These are phyloP conservation scores for Beauveria medogensis DNA, from an alignment of 2,329 filamentous ascomycete species.

Conservation along the genomic window DNA sequence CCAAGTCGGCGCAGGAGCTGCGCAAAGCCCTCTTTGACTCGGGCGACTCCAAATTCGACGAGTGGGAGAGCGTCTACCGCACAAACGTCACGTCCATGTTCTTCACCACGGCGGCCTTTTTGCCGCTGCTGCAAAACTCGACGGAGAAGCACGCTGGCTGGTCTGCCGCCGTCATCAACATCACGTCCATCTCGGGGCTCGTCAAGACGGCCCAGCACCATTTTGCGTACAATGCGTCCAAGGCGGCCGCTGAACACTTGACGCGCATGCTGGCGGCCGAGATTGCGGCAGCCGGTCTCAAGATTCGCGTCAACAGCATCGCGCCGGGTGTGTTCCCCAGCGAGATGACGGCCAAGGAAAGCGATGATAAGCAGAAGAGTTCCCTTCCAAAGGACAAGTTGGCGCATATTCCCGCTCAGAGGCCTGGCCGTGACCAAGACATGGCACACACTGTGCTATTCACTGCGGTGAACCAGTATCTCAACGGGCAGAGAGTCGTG, in stretches of 20 bases:
- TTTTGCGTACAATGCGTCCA: conserved; percentile 56
- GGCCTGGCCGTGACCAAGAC: conserved; percentile 63
- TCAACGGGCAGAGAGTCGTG: conserved; percentile 35
- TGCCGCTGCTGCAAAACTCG: conserved; percentile 50
- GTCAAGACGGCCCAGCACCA: conserved; percentile 57
- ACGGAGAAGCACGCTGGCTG: conserved; percentile 35
- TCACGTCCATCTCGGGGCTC: conserved; percentile 58
- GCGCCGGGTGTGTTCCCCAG: conserved; percentile 64
- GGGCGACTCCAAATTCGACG: conserved; percentile 48
- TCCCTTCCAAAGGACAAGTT: conserved; percentile 49
- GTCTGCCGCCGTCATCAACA: conserved; percentile 58
- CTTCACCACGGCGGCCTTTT: conserved; percentile 55
- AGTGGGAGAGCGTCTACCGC: conserved; percentile 65
- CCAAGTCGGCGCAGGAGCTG: conserved; percentile 38
- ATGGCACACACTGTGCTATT: conserved; percentile 61
- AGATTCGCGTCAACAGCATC: conserved; percentile 62
- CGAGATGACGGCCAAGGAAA: conserved; percentile 57
- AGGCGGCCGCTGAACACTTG: conserved; percentile 57
- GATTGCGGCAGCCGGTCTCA: conserved; percentile 49
- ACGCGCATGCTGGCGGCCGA: conserved; percentile 57
- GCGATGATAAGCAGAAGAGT: conserved; percentile 47
- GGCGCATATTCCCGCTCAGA: conserved; percentile 53
- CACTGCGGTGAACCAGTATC: conserved; percentile 34
- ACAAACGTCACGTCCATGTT: conserved; percentile 68
- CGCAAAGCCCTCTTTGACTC: conserved; percentile 60